Percentiles rank a stretch among this genome's conserved stretches.
Conservation (phyloP, 805 yeast genomes). For the Kodamaea laetipori region DNA sequence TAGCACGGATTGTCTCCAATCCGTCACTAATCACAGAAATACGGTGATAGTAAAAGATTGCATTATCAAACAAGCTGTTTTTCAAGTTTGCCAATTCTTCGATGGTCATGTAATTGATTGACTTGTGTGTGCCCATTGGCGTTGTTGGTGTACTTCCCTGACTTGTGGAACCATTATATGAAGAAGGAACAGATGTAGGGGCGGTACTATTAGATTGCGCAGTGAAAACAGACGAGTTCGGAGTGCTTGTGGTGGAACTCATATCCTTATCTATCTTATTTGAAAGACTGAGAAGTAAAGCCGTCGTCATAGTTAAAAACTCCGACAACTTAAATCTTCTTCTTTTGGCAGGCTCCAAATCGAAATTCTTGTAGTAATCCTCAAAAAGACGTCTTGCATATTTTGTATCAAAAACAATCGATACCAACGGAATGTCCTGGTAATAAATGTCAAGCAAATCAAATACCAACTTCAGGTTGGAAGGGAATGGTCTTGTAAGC, state of each 20-base stretch:
- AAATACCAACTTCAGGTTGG: slow-evolving; percentile 23
- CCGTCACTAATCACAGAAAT: slow-evolving; percentile 29
- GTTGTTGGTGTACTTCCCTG: slow-evolving; percentile 1
- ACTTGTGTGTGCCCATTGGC: slow-evolving; percentile 5
- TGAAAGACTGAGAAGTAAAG: slow-evolving; percentile 25
- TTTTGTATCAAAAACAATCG: slow-evolving; percentile 20
- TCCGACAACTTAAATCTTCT: slow-evolving; percentile 32
- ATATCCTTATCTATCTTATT: slow-evolving; percentile 8
- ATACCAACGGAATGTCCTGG: slow-evolving; percentile 23
- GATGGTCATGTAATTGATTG: slow-evolving; percentile 1
- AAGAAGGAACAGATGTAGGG: not conserved
- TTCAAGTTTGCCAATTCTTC: slow-evolving; percentile 23
- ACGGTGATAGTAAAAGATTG: slow-evolving; percentile 25
- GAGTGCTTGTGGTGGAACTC: not conserved
- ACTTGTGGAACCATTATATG: not conserved
- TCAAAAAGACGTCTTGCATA: slow-evolving; percentile 26
- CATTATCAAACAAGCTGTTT: slow-evolving; percentile 20
- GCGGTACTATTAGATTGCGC: not conserved
- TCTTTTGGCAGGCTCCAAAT: slow-evolving; percentile 12
- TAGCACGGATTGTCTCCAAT: slow-evolving; percentile 23
- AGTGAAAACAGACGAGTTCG: not conserved
- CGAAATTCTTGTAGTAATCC: slow-evolving; percentile 23
- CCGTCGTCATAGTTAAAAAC: slow-evolving; percentile 35
- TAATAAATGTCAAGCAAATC: slow-evolving; percentile 31
- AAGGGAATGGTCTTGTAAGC: slow-evolving; percentile 27